These are phyloP conservation scores for Pyrenula massariospora DNA, from an alignment of 495 filamentous ascomycete genomes.

Conservation along the genomic window DNA sequence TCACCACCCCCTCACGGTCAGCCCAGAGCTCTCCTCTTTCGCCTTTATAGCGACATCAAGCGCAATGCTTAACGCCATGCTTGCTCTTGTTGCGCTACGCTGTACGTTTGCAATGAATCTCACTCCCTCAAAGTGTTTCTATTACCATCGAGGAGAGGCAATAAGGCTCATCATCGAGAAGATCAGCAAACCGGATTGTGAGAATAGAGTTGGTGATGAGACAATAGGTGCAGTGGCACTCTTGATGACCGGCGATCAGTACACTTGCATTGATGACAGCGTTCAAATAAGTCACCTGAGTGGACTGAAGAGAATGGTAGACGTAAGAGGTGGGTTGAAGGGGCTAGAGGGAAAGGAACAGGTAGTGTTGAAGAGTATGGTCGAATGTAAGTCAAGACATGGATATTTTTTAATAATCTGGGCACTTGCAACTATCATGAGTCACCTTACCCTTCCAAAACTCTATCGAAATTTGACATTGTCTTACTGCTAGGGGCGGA, in stretches of 20 bases:
- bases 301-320: neutral
- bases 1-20: neutral
- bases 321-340: neutral
- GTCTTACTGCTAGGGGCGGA: neutral
- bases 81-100: neutral
- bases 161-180: neutral
- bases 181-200: neutral
- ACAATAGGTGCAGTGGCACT: neutral
- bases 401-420: too few species aligned
- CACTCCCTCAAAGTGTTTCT: neutral
- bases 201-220: neutral
- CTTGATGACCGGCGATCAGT: neutral
- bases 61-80: neutral
- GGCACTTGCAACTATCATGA: too few species aligned
- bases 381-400: too few species aligned
- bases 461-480: too few species aligned
- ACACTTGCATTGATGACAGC: neutral
- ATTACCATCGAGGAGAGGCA: neutral
- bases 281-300: neutral
- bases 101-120: neutral
- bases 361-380: neutral
- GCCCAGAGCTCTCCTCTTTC: neutral
- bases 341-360: neutral
- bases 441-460: too few species aligned
- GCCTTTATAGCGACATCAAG: neutral